Percentiles rank a stretch among this genome's conserved stretches.
Conservation (phyloP, 352 stramenopile genomes). For the Ophiocytium majus region DNA sequence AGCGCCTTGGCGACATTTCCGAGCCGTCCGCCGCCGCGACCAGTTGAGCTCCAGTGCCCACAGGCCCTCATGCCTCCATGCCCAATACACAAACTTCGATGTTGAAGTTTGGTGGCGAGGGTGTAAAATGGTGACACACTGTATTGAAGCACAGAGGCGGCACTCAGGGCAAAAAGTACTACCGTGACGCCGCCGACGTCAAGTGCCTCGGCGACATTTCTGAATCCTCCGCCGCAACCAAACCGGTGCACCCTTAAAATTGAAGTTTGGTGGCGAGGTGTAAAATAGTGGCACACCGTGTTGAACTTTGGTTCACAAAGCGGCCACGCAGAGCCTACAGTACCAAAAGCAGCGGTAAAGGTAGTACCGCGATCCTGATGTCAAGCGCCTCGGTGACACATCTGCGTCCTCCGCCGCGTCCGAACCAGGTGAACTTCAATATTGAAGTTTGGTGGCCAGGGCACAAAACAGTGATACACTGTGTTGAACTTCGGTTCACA, state of each 20-base stretch:
- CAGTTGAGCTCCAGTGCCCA: too few relatives aligned
- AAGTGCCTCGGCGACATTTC: background rate
- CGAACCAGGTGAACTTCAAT: background rate
- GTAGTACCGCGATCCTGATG: too few relatives aligned
- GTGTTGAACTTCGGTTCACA: background rate
- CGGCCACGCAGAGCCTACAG: too few relatives aligned
- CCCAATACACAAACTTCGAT: background rate
- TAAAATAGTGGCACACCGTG: background rate
- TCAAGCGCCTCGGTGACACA: too few relatives aligned
- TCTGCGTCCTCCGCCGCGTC: too few relatives aligned
- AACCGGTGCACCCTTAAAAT: background rate
- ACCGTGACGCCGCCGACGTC: background rate
- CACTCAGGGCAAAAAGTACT: conserved; percentile 13
- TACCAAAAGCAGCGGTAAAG: too few relatives aligned
- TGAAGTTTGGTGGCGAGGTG: background rate
- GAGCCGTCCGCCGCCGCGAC: too few relatives aligned
- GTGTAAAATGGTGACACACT: background rate
- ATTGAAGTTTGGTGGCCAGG: background rate
- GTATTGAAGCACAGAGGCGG: background rate
- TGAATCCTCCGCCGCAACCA: background rate
- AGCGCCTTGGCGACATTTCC: background rate
- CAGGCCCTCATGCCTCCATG: too few relatives aligned
- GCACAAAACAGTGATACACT: background rate
- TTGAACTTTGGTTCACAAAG: background rate
- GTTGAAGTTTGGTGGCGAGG: background rate